A percentile compares a stretch with the other conserved stretches of the same genome.
Conservation (phyloP, 345 rosid genomes). For the Eucalyptus camaldulensis region DNA sequence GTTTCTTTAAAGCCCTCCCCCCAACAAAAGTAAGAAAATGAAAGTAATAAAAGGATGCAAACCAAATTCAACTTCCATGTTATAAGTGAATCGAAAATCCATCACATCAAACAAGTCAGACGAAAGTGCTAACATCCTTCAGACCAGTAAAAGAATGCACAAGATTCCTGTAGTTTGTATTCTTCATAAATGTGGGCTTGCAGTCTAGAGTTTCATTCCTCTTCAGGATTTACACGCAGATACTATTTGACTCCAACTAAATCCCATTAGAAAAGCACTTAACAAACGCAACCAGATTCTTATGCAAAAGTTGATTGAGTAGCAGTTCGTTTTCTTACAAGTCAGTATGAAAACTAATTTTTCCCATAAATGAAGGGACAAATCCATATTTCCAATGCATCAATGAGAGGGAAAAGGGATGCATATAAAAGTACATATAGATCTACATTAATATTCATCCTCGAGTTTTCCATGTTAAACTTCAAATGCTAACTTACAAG, state of each 20-base stretch:
- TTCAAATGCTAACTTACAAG: constrained; percentile 34
- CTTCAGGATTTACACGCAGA: background rate
- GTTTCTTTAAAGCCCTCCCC: background rate
- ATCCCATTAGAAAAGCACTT: background rate
- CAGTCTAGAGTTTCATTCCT: background rate
- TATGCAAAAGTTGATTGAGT: background rate
- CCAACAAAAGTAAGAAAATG: background rate
- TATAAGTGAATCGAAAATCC: background rate
- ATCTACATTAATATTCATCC: background rate
- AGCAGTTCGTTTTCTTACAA: background rate
- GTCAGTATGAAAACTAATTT: background rate
- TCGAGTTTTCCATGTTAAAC: background rate
- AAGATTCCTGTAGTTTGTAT: background rate
- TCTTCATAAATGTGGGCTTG: background rate
- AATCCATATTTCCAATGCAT: background rate
- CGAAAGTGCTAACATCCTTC: background rate
- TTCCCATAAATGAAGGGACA: background rate
- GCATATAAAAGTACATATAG: background rate
- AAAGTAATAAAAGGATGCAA: background rate
- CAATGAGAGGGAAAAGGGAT: background rate
- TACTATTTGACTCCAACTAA: background rate
- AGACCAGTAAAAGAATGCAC: background rate
- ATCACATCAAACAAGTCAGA: background rate
- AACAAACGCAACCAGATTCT: background rate
- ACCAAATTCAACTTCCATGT: background rate